Conservation (phyloP, 306 rosid species). For the Lathyrus tuberosus region DNA sequence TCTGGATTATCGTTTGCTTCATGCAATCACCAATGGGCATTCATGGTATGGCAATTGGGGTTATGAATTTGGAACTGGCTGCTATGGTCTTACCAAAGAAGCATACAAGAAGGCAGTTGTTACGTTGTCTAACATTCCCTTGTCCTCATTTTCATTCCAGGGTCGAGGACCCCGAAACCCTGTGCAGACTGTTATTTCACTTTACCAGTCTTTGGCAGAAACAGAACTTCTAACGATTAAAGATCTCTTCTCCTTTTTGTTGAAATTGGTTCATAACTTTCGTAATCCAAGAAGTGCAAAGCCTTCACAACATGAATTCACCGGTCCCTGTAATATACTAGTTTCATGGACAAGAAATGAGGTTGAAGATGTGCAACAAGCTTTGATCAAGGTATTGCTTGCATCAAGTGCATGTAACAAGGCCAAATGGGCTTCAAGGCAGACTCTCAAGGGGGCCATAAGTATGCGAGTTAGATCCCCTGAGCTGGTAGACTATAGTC, state of each 20-base stretch:
- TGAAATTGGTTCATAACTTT: slow-evolving; percentile 36
- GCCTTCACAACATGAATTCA: slow-evolving; percentile 25
- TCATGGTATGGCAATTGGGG: slow-evolving; percentile 85
- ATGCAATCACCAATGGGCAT: slow-evolving; percentile 54
- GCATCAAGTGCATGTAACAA: slow-evolving; percentile 43
- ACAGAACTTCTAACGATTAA: slow-evolving; percentile 51
- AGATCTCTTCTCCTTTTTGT: slow-evolving; percentile 62
- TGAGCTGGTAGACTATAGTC: slow-evolving; percentile 66
- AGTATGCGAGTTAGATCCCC: slow-evolving; percentile 51
- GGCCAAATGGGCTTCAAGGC: slow-evolving; percentile 54
- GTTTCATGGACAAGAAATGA: slow-evolving; percentile 61
- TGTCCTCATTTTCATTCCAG: slow-evolving; percentile 50
- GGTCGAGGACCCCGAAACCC: slow-evolving; percentile 50
- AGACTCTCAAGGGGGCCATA: slow-evolving; percentile 63
- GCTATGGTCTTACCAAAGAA: slow-evolving; percentile 70
- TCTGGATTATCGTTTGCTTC: slow-evolving; percentile 64
- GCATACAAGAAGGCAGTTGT: slow-evolving; percentile 58
- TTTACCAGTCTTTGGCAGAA: slow-evolving; percentile 60
- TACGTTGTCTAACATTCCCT: slow-evolving; percentile 47
- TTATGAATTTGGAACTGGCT: slow-evolving; percentile 69
- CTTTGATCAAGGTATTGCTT: slow-evolving; percentile 57
- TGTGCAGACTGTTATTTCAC: slow-evolving; percentile 55
- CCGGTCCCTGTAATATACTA: slow-evolving; percentile 34
- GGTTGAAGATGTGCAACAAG: slow-evolving; percentile 59
- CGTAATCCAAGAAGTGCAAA: slow-evolving; percentile 27